Evolutionary conservation across 164 flowering plant genomes (phyloP).

Genomic region (grape (Vitis vinifera)): DNA sequence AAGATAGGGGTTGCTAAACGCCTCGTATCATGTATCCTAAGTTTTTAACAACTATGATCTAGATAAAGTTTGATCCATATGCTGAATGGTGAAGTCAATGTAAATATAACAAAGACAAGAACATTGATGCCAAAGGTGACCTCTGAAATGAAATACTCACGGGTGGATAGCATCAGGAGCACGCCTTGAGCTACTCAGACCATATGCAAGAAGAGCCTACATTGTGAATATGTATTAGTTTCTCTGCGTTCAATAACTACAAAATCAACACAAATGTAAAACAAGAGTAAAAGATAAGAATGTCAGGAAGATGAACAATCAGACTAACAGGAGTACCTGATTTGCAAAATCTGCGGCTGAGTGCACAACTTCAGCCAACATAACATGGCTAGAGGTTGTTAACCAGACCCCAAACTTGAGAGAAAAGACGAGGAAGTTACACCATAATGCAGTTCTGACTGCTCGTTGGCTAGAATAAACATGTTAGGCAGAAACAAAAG

Average conservation of each 20-base stretch:
- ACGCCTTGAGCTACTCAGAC: slow-evolving; percentile 92
- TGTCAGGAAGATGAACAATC: background rate
- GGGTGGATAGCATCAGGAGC: slow-evolving; percentile 99
- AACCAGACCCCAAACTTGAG: no score
- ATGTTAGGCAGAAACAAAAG: no score
- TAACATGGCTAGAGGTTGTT: no score
- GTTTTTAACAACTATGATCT: background rate
- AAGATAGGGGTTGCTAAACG: no score
- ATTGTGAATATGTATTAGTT: slow-evolving; percentile 33
- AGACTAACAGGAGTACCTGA: background rate
- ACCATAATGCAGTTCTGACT: no score
- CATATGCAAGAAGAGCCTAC: slow-evolving; percentile 98
- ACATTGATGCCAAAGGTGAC: slow-evolving; percentile 2
- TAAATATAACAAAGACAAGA: background rate
- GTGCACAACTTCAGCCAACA: no score
- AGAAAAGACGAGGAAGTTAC: no score
- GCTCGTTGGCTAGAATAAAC: no score
- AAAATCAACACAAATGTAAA: background rate
- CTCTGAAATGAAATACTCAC: slow-evolving; percentile 49
- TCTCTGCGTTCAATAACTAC: slow-evolving; percentile 19
- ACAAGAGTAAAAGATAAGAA: background rate
- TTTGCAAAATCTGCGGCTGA: no score
- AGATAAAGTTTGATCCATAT: background rate
- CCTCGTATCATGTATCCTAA: no score
- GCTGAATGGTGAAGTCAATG: background rate